Percentiles rank a stretch among this genome's conserved stretches.
phyloP scores from a whole-genome alignment of 306 rosid genomes.

The Prinsepia uniflora region DNA sequence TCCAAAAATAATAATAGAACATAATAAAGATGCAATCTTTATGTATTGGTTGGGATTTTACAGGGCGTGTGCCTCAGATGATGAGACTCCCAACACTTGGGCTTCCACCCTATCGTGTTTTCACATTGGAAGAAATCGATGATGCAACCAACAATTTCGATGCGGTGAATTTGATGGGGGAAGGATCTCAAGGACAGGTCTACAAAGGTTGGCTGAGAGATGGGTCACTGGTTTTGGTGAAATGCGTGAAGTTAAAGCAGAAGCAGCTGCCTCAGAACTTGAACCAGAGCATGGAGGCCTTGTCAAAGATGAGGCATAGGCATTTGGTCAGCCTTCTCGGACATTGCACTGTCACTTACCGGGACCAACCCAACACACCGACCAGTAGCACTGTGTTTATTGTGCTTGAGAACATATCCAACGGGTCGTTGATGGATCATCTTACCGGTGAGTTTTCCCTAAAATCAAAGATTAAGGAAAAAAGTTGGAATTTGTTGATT shows the following conservation, averaged over 20 bases:
- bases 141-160: constrained; percentile 72
- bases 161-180: constrained; percentile 44
- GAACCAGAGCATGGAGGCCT: constrained; percentile 45
- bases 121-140: constrained; percentile 78
- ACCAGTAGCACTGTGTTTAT: constrained; percentile 41
- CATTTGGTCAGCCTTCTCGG: constrained; percentile 86
- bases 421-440: constrained; percentile 50
- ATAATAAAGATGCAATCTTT: neutral
- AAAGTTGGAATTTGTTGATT: neutral
- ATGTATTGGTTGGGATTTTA: neutral
- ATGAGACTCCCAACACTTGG: constrained; percentile 48
- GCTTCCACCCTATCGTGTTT: constrained; percentile 52
- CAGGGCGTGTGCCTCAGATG: constrained; percentile 55
- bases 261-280: constrained; percentile 39
- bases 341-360: constrained; percentile 47
- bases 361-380: constrained; percentile 50
- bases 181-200: constrained; percentile 61
- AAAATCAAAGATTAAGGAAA: too few relatives aligned
- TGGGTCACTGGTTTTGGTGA: constrained; percentile 60
- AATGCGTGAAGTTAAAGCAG: constrained; percentile 47
- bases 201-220: constrained; percentile 66
- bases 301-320: constrained; percentile 66
- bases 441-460: constrained; percentile 45
- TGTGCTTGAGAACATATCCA: constrained; percentile 56
- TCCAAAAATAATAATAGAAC: neutral